Evolutionary conservation across 176 grass and related monocot species (phyloP).

Genomic region (Paspalum vaginatum): DNA sequence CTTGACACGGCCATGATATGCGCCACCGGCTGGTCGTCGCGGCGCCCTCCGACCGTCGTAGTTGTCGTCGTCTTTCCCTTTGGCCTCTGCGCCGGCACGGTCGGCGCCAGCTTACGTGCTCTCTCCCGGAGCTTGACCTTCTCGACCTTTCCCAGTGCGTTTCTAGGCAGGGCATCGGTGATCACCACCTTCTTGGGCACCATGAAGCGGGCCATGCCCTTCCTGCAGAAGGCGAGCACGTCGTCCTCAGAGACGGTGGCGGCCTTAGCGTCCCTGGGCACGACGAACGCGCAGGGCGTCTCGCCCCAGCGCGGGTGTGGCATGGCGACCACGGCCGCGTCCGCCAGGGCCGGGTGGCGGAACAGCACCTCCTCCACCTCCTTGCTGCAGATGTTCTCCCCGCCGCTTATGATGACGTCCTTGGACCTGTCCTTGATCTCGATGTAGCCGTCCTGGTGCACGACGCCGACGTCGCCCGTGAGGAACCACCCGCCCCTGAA

Average conservation of each 20-base stretch:
- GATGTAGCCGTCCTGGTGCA: conserved; percentile 77
- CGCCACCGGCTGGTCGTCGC: conserved; percentile 41
- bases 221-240: conserved; percentile 50
- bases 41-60: conserved; percentile 29
- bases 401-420: conserved; percentile 77
- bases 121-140: conserved; percentile 54
- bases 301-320: conserved; percentile 63
- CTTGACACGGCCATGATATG: conserved; percentile 58
- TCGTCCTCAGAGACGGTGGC: conserved; percentile 44
- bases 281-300: conserved; percentile 73
- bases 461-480: conserved; percentile 74
- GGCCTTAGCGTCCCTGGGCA: conserved; percentile 19
- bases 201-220: conserved; percentile 59
- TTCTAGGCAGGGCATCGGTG: conserved; percentile 48
- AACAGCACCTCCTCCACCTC: conserved; percentile 71
- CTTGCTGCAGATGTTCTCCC: conserved; percentile 77
- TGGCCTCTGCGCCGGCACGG: conserved; percentile 32
- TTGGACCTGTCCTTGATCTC: conserved; percentile 88
- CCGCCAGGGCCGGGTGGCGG: conserved; percentile 50
- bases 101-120: conserved; percentile 25
- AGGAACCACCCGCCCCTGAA: conserved; percentile 68
- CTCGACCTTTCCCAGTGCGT: conserved; percentile 65
- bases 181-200: conserved; percentile 70
- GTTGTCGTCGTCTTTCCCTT: conserved; percentile 37
- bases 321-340: conserved; percentile 69